These are phyloP conservation scores for Talaromyces sp. DNA, from an alignment of 2,329 filamentous ascomycete species.

Conservation along the genomic window DNA sequence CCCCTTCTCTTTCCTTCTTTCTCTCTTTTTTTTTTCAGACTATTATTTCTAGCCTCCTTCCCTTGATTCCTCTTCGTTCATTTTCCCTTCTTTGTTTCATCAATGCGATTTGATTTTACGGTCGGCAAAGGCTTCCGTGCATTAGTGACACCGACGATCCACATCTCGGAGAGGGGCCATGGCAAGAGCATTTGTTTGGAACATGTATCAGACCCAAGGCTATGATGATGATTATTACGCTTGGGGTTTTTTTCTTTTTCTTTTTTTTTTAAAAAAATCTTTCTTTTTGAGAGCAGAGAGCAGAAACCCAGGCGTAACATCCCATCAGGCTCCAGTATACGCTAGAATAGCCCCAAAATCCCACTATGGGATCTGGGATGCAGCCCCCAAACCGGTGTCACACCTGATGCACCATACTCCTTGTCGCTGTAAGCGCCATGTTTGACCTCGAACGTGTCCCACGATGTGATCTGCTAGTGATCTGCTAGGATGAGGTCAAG, in stretches of 20 bases:
- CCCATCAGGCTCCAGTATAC: too few species aligned
- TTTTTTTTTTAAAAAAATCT: too few species aligned
- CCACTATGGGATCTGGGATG: background rate
- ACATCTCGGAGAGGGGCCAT: conserved; percentile 4
- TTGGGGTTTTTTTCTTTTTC: too few species aligned
- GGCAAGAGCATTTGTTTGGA: background rate
- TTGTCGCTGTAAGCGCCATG: conserved; percentile 23
- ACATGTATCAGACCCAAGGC: background rate
- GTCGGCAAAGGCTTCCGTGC: conserved; percentile 19
- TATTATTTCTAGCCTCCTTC: too few species aligned
- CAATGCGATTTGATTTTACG: background rate
- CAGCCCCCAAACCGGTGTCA: conserved; percentile 4
- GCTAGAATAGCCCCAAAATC: background rate
- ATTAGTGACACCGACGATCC: conserved; percentile 11
- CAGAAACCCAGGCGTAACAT: too few species aligned
- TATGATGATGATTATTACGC: too few species aligned
- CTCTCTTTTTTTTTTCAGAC: background rate
- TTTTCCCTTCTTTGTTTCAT: too few species aligned
- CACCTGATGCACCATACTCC: conserved; percentile 1
- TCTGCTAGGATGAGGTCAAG: background rate
- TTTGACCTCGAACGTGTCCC: conserved; percentile 16
- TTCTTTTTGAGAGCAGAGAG: too few species aligned
- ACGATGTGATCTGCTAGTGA: conserved; percentile 12
- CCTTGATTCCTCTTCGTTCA: too few species aligned
- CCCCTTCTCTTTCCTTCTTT: background rate